phyloP scores from a whole-genome alignment of 2,329 filamentous ascomycete genomes.

The Xylaria sp. region DNA sequence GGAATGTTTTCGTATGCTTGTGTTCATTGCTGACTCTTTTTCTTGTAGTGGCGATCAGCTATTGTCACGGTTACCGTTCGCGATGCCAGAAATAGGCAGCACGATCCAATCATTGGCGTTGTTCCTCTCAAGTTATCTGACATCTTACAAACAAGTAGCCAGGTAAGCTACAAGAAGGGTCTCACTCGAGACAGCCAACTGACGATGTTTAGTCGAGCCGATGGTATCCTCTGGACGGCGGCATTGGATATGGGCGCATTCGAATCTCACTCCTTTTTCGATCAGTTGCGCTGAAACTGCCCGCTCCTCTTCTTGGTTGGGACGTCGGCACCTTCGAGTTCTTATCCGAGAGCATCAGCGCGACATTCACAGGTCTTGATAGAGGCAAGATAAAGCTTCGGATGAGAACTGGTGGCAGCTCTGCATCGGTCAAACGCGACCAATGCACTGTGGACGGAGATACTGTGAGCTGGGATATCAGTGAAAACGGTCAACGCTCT shows the following conservation, averaged over 20 bases:
- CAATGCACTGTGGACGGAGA: conserved; percentile 59
- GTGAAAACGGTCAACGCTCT: conserved; percentile 35
- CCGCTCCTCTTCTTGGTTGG: conserved; percentile 84
- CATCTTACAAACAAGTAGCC: conserved; percentile 79
- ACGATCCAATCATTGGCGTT: conserved; percentile 90
- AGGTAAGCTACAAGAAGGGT: conserved; percentile 38
- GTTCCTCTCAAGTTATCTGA: conserved; percentile 84
- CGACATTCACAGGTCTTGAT: conserved; percentile 52
- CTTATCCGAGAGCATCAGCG: conserved; percentile 61
- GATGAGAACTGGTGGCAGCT: conserved; percentile 78
- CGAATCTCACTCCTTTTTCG: conserved; percentile 87
- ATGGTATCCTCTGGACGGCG: conserved; percentile 96
- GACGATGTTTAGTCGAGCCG: conserved; percentile 46
- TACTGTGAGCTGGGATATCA: conserved; percentile 45
- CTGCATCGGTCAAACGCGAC: conserved; percentile 60
- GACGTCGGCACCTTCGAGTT: conserved; percentile 95
- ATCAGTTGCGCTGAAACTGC: conserved; percentile 77
- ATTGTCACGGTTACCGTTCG: conserved; percentile 85
- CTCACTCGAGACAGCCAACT: not conserved
- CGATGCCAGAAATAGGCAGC: conserved; percentile 82
- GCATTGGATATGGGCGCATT: conserved; percentile 84
- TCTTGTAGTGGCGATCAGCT: conserved; percentile 63
- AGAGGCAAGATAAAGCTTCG: conserved; percentile 66
- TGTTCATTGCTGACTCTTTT: not conserved
- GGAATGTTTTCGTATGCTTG: not conserved